Base-by-base conservation (phyloP, 2,329 filamentous ascomycete species). In the Aspergillus texensis region DNA sequence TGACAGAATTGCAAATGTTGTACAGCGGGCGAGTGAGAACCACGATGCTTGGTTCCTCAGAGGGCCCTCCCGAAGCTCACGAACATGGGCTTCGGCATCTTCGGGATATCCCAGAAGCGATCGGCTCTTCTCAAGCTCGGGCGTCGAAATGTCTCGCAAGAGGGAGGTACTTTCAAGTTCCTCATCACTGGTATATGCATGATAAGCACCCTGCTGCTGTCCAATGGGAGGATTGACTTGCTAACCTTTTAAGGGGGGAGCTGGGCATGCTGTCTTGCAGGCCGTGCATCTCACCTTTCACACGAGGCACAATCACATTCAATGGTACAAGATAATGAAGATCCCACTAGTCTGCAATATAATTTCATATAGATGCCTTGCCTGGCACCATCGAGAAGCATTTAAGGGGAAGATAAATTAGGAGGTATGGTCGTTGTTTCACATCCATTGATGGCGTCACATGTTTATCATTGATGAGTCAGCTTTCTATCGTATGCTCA, bases 161-260 rank as follows among this genome's bases (percentile, higher is more conserved):
- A 64, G 63, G 52, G 39, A 58, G 2, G 55, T 39, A 24, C 48
- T 54, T n/a, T 65, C 65, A 28, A 45, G 46, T 10, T 57, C 61
- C 11, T 57, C 61, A 19, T 64, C 57, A n/a, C 64, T 66, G 28
- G 52, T 36, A 52, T 43, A 41, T 39, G 2, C n/a, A 24, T 19
- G 21, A 30, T 55, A 26, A 55, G 52, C 30, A 39, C 12, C 11
- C 21, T 39, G n/a, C 32, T 39, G 21, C 52, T 36, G n/a, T 55
- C 6, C 12, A 39, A 24, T 4, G 12, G 24, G 28, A 16, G 34
- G n/a, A 39, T 55, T 6, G 30, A 24, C 24, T 55, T 55, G 32
- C 62, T 58, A 32, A 68, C 66, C 64, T 52, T 52, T n/a, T 66
- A 56, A 46, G 58, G 19, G 66, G 62, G 36, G 60, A 60, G 58